phyloP scores from a whole-genome alignment of 2,329 filamentous ascomycete genomes.

The Aspergillus brasiliensis region DNA sequence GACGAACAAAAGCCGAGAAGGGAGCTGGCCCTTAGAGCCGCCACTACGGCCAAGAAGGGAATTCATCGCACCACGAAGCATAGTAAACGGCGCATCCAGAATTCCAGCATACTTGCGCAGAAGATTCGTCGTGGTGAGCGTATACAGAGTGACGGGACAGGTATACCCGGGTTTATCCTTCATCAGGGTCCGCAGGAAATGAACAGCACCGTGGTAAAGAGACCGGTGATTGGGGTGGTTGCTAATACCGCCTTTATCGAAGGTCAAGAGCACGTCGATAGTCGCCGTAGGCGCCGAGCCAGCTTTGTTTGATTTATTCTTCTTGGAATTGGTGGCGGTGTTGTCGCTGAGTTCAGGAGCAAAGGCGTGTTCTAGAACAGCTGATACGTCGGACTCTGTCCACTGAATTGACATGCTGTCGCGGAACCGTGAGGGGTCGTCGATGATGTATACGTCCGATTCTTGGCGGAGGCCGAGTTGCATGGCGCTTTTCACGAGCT shows the following conservation, averaged over 20 bases:
- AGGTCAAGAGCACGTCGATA: conserved; percentile 86
- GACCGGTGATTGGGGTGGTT: conserved; percentile 92
- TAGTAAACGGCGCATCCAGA: conserved; percentile 72
- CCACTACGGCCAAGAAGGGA: conserved; percentile 23
- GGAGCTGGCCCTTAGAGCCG: conserved; percentile 54
- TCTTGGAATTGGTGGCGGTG: conserved; percentile 28
- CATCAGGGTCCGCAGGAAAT: conserved; percentile 70
- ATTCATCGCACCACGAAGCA: conserved; percentile 58
- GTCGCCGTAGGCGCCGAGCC: conserved; percentile 50
- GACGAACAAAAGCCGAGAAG: conserved; percentile 67
- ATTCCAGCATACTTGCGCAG: conserved; percentile 79
- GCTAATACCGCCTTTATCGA: conserved; percentile 80
- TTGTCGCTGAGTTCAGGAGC: conserved; percentile 60
- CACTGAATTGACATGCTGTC: conserved; percentile 85
- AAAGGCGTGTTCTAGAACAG: conserved; percentile 72
- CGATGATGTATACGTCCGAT: conserved; percentile 83
- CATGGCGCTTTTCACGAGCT: conserved; percentile 78
- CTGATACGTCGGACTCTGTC: conserved; percentile 70
- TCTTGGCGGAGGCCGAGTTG: conserved; percentile 72
- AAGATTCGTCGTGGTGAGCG: conserved; percentile 71
- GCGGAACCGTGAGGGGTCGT: conserved; percentile 74
- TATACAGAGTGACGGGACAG: conserved; percentile 81
- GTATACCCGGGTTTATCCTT: conserved; percentile 64
- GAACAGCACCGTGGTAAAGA: conserved; percentile 76
- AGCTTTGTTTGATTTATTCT: conserved; percentile 29